Conservation (phyloP, 2,329 filamentous ascomycete genomes). For the Emmonsiellopsis sp. region DNA sequence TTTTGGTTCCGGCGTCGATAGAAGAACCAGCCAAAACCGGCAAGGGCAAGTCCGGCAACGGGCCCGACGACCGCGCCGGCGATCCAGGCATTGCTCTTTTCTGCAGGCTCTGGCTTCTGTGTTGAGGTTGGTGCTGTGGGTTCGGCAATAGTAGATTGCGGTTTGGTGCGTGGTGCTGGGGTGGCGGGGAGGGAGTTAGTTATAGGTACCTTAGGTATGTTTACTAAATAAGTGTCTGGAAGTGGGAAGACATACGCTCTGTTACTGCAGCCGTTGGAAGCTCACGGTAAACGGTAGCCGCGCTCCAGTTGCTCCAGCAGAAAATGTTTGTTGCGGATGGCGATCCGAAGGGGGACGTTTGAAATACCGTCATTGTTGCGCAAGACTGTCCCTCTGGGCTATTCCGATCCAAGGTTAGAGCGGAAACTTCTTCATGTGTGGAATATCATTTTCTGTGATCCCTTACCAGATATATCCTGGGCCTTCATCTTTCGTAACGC, state of each 20-base stretch:
- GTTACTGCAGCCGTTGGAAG: neutral
- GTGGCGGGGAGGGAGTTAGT: neutral
- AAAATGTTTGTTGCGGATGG: slow-evolving; percentile 4
- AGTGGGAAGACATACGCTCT: neutral
- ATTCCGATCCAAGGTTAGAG: neutral
- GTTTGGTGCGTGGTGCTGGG: neutral
- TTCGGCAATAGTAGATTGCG: neutral
- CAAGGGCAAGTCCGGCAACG: neutral
- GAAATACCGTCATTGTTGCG: slow-evolving; percentile 1
- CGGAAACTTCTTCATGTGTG: neutral
- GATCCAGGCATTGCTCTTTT: slow-evolving; percentile 1
- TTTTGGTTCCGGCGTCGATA: neutral
- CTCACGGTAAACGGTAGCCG: slow-evolving; percentile 1
- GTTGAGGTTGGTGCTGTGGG: neutral
- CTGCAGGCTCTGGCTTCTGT: neutral
- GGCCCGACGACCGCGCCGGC: slow-evolving; percentile 1
- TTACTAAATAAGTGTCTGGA: neutral
- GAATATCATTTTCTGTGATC: neutral
- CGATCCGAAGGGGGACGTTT: slow-evolving; percentile 1
- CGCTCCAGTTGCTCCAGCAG: neutral
- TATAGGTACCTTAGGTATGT: neutral
- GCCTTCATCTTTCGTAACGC: neutral
- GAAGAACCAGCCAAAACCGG: neutral
- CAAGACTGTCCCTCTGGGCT: neutral
- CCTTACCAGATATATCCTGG: neutral